Evolutionary conservation across 2,329 filamentous ascomycete genomes (phyloP).

Genomic region (Aspergillus glaucus): DNA sequence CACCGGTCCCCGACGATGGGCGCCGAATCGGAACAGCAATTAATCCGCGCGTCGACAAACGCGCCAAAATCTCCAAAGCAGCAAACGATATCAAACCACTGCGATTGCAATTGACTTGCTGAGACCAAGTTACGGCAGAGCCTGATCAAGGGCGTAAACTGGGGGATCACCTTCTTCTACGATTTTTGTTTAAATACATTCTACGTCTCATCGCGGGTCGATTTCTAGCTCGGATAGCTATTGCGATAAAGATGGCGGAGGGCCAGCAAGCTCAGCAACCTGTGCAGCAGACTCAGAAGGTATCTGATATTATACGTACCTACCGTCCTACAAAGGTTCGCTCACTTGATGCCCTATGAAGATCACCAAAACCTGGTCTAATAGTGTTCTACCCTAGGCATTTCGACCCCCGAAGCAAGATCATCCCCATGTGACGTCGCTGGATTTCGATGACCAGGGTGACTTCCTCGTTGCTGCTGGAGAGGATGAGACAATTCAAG

Average conservation of each 20-base stretch:
- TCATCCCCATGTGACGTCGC: conserved; percentile 63
- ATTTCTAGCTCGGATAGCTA: conserved; percentile 5
- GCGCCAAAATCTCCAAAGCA: conserved; percentile 9
- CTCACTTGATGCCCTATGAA: not conserved
- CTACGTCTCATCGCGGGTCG: not conserved
- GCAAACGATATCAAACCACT: not conserved
- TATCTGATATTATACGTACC: conserved; percentile 69
- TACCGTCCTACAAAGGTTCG: conserved; percentile 75
- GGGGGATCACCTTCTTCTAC: not conserved
- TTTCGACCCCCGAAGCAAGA: conserved; percentile 35
- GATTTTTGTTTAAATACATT: conserved; percentile 5
- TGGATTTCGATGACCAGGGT: conserved; percentile 94
- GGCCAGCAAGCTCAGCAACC: conserved; percentile 21
- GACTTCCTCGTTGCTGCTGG: conserved; percentile 86
- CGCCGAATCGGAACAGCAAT: conserved; percentile 13
- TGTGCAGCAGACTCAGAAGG: conserved; percentile 50
- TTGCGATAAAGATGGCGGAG: conserved; percentile 21
- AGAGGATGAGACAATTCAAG: conserved; percentile 89
- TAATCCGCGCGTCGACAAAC: conserved; percentile 8
- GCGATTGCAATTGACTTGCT: not conserved
- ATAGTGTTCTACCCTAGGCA: conserved; percentile 15
- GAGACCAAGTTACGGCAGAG: not conserved
- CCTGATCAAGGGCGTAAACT: not conserved
- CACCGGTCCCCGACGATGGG: not conserved
- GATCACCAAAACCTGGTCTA: not conserved